A percentile compares a stretch with the other conserved stretches of the same genome.
Evolutionary conservation across 495 filamentous ascomycete genomes (phyloP).

Genomic region (Trichoderma gamsii): DNA sequence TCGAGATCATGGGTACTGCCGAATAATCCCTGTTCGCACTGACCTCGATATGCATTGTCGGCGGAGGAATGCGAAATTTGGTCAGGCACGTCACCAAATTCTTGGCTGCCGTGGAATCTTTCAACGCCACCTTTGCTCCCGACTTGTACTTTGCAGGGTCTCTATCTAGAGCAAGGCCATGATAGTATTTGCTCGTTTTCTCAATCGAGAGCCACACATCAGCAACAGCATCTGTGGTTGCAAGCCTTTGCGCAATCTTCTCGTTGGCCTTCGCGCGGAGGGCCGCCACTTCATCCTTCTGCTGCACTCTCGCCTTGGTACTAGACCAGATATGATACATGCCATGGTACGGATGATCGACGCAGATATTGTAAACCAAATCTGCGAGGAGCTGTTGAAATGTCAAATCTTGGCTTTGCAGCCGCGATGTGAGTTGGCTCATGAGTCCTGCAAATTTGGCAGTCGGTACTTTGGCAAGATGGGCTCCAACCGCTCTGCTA

Average conservation of each 20-base stretch:
- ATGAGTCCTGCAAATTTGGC: conserved; percentile 88
- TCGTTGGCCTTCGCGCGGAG: conserved; percentile 67
- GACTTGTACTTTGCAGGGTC: conserved; percentile 52
- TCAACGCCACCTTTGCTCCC: conserved; percentile 58
- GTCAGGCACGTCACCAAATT: conserved; percentile 52
- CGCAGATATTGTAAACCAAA: conserved; percentile 73
- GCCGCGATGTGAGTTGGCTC: conserved; percentile 90
- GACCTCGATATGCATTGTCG: conserved; percentile 80
- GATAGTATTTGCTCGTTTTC: conserved; percentile 67
- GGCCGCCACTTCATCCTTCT: conserved; percentile 64
- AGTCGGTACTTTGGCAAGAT: conserved; percentile 69
- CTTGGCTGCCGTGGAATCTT: conserved; percentile 49
- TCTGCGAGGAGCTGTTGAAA: conserved; percentile 72
- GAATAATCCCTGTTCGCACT: conserved; percentile 69
- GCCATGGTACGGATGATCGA: conserved; percentile 89
- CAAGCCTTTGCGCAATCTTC: conserved; percentile 55
- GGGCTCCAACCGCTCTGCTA: conserved; percentile 66
- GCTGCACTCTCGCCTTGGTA: conserved; percentile 54
- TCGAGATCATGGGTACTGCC: conserved; percentile 60
- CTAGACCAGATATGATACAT: conserved; percentile 93
- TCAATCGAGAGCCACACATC: conserved; percentile 62
- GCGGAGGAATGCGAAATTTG: conserved; percentile 67
- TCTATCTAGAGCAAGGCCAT: conserved; percentile 63
- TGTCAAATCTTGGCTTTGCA: conserved; percentile 57
- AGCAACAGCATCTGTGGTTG: conserved; percentile 34